Conservation (phyloP, 2,329 filamentous ascomycete species). For the Trichophyton mentagrophytes region DNA sequence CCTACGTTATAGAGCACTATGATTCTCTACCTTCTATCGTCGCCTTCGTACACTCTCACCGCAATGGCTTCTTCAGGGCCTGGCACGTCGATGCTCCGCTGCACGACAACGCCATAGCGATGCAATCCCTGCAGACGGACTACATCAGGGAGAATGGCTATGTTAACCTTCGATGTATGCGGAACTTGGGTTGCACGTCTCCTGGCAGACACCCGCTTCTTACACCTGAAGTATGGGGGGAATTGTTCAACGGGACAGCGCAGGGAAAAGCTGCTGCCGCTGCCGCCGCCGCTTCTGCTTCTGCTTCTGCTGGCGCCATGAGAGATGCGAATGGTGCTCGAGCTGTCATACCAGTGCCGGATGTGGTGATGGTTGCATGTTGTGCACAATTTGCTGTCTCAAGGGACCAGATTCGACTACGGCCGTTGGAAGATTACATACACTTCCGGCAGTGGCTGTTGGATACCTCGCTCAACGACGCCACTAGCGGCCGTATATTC, state of each 20-base stretch:
- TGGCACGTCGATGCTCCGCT: constrained; percentile 43
- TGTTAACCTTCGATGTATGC: constrained; percentile 44
- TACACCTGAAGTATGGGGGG: constrained; percentile 18
- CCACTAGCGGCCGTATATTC: constrained; percentile 42
- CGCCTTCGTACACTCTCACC: constrained; percentile 34
- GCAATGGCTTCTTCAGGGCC: constrained; percentile 23
- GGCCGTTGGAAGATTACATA: constrained; percentile 39
- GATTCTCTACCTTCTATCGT: constrained; percentile 33
- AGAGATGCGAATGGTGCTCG: constrained; percentile 5
- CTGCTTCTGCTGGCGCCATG: background rate
- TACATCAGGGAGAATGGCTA: constrained; percentile 39
- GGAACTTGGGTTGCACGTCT: constrained; percentile 37
- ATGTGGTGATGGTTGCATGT: constrained; percentile 35
- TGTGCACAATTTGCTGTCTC: constrained; percentile 51
- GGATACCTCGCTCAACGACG: constrained; percentile 39
- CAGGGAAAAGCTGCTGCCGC: constrained; percentile 9
- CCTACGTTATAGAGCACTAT: constrained; percentile 40
- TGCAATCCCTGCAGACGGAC: constrained; percentile 34
- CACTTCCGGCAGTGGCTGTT: constrained; percentile 44
- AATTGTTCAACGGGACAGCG: constrained; percentile 22
- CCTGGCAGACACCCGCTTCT: constrained; percentile 17
- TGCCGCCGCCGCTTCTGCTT: background rate
- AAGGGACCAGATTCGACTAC: constrained; percentile 35
- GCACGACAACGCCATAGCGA: constrained; percentile 37
- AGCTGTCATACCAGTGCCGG: constrained; percentile 10